Conservation (phyloP, 2,329 filamentous ascomycete genomes). For the Metarhizium sp. region DNA sequence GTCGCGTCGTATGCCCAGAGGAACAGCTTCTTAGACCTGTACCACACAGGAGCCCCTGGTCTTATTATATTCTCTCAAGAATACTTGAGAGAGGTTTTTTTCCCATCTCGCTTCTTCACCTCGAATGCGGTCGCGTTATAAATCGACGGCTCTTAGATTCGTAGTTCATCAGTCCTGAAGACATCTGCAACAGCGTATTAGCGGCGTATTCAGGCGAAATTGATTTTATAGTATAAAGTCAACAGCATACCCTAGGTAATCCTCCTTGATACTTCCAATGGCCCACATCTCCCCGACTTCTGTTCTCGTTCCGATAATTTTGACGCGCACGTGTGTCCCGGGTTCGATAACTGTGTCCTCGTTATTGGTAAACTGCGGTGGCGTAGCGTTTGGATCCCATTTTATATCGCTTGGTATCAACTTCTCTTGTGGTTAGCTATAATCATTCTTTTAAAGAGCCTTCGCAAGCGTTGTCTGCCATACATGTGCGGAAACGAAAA, state of each 20-base stretch:
- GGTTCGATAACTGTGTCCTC: conserved; percentile 90
- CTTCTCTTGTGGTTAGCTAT: conserved; percentile 30
- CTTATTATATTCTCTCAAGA: neutral
- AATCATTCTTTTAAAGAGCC: neutral
- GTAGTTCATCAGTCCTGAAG: conserved; percentile 11
- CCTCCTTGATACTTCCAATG: conserved; percentile 92
- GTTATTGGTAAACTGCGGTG: conserved; percentile 94
- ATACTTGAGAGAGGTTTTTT: neutral
- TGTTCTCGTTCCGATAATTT: conserved; percentile 86
- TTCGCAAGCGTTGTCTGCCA: conserved; percentile 19
- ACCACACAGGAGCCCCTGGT: neutral
- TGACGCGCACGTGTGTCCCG: conserved; percentile 85
- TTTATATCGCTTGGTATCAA: conserved; percentile 88
- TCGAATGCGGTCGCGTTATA: neutral
- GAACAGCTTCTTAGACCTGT: neutral
- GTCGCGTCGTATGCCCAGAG: neutral
- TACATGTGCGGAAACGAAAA: conserved; percentile 79
- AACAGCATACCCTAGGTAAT: conserved; percentile 52
- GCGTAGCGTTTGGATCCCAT: conserved; percentile 90
- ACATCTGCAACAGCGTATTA: conserved; percentile 15
- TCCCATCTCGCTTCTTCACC: neutral
- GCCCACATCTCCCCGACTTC: conserved; percentile 95
- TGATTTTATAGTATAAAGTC: neutral
- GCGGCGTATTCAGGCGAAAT: neutral
- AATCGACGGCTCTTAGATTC: neutral